phyloP scores from a whole-genome alignment of 257 asterid genomes.

The Capsicum baccatum region DNA sequence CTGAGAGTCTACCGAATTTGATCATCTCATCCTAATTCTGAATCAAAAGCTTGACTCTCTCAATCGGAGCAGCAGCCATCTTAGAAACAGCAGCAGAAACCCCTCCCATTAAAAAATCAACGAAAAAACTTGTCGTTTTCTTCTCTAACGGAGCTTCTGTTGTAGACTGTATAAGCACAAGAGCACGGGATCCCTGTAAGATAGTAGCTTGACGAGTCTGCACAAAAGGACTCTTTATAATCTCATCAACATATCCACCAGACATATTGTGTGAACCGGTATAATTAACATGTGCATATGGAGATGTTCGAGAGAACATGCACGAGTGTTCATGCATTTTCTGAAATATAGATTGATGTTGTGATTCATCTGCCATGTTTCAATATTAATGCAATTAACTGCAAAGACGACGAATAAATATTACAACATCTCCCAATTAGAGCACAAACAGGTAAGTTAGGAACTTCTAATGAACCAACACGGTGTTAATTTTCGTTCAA shows the following conservation, averaged over 20 bases:
- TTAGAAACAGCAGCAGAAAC: conserved; percentile 40
- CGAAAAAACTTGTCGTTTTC: conserved; percentile 24
- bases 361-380: conserved; percentile 3
- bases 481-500: neutral
- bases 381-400: neutral
- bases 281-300: neutral
- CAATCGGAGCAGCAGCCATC: conserved; percentile 32
- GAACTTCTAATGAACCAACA: conserved; percentile 2
- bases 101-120: conserved; percentile 43
- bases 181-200: neutral
- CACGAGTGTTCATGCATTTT: conserved; percentile 27
- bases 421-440: neutral
- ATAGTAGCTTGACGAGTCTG: neutral
- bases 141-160: conserved; percentile 24
- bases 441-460: neutral
- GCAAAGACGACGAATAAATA: neutral
- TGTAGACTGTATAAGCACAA: conserved; percentile 33
- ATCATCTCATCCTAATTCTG: conserved; percentile 44
- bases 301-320: conserved; percentile 26
- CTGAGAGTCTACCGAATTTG: conserved; percentile 33
- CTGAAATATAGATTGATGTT: conserved; percentile 28
- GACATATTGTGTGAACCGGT: neutral
- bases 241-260: conserved; percentile 21
- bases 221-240: conserved; percentile 25
- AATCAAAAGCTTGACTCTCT: conserved; percentile 38